Conservation (phyloP, 306 rosid species). For the Rosa lucieae region DNA sequence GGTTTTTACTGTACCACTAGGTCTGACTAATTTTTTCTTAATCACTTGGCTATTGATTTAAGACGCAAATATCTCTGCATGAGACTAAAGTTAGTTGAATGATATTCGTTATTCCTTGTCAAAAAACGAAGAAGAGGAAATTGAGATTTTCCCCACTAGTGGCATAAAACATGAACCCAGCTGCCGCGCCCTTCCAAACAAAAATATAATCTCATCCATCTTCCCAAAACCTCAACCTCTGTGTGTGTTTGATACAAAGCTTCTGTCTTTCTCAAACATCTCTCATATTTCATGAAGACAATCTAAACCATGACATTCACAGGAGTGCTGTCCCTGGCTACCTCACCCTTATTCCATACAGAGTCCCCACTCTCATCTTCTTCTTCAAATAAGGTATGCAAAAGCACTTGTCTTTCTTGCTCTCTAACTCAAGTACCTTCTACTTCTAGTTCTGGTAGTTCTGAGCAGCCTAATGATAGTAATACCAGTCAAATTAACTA, state of each 20-base stretch:
- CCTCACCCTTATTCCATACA: constrained; percentile 28
- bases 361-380: constrained; percentile 20
- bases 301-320: constrained; percentile 29
- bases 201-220: background rate
- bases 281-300: too few relatives aligned
- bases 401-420: constrained; percentile 25
- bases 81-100: too few relatives aligned
- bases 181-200: background rate
- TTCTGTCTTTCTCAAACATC: background rate
- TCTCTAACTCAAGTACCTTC: constrained; percentile 30
- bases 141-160: too few relatives aligned
- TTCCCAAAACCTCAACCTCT: background rate
- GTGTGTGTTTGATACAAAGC: background rate
- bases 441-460: background rate
- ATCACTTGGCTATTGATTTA: too few relatives aligned
- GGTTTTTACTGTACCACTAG: too few relatives aligned
- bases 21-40: too few relatives aligned
- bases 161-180: background rate
- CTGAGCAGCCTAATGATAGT: constrained; percentile 26
- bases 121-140: too few relatives aligned
- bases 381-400: constrained; percentile 32
- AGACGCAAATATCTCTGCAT: too few relatives aligned
- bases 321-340: constrained; percentile 22
- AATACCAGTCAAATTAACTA: background rate
- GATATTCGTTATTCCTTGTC: too few relatives aligned